These are phyloP conservation scores for Graphium sp. DNA, from an alignment of 2,329 filamentous ascomycete species.

Conservation along the genomic window DNA sequence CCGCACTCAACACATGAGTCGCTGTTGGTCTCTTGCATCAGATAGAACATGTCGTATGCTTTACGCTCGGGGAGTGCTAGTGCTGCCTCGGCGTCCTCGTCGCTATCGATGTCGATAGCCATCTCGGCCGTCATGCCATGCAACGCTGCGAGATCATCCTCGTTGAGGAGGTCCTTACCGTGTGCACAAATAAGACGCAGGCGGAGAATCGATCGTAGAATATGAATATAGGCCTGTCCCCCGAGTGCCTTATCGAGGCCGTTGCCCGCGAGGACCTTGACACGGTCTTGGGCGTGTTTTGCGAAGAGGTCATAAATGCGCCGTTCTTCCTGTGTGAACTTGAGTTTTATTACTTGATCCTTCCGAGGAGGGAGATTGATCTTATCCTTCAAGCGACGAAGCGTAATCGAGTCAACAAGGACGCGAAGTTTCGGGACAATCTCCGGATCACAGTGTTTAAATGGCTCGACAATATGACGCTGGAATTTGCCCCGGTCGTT, in stretches of 20 bases:
- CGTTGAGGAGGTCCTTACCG: slow-evolving; percentile 75
- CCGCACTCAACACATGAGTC: slow-evolving; percentile 59
- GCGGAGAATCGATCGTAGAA: slow-evolving; percentile 78
- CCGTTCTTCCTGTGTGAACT: slow-evolving; percentile 61
- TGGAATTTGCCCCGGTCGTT: slow-evolving; percentile 62
- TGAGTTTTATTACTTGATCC: slow-evolving; percentile 56
- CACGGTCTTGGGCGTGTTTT: slow-evolving; percentile 61
- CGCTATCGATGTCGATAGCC: slow-evolving; percentile 78
- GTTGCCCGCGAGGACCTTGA: slow-evolving; percentile 51
- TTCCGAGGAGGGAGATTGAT: slow-evolving; percentile 63
- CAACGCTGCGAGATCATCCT: slow-evolving; percentile 65
- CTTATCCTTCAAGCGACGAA: slow-evolving; percentile 81
- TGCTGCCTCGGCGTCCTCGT: slow-evolving; percentile 38
- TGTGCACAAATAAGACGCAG: slow-evolving; percentile 85
- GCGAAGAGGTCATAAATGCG: slow-evolving; percentile 74
- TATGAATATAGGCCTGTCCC: slow-evolving; percentile 83
- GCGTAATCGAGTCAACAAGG: slow-evolving; percentile 84
- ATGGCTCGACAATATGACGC: slow-evolving; percentile 65
- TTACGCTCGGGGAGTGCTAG: slow-evolving; percentile 47
- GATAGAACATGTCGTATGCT: slow-evolving; percentile 70
- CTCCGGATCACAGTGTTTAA: slow-evolving; percentile 72
- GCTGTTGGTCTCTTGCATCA: slow-evolving; percentile 68
- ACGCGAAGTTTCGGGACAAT: slow-evolving; percentile 75
- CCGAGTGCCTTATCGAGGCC: slow-evolving; percentile 49
- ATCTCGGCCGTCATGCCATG: slow-evolving; percentile 71